phyloP scores from a whole-genome alignment of 306 rosid species.

The Glycine soja region DNA sequence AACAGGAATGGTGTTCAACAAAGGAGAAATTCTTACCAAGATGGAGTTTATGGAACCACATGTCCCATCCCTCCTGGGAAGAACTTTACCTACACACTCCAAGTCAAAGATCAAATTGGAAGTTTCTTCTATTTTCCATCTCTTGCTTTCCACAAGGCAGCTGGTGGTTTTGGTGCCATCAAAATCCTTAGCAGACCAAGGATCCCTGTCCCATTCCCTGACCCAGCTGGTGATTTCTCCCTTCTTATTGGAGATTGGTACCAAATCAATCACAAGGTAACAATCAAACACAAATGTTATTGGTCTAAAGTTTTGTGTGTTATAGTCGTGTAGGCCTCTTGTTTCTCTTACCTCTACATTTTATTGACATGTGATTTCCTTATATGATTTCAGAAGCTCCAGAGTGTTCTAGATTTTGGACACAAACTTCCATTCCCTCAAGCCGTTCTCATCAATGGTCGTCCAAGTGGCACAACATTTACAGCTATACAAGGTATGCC shows the following conservation, averaged over 20 bases:
- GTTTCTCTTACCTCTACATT: too few species aligned
- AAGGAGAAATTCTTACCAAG: constrained; percentile 84
- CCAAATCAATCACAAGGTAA: constrained; percentile 67
- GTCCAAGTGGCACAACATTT: constrained; percentile 63
- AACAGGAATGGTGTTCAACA: constrained; percentile 89
- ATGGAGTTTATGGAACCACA: constrained; percentile 87
- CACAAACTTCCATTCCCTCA: constrained; percentile 79
- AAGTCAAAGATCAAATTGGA: constrained; percentile 92
- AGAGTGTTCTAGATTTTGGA: constrained; percentile 68
- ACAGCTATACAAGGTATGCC: constrained; percentile 57
- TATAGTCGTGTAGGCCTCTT: neutral
- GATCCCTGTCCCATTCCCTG: constrained; percentile 94
- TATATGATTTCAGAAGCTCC: constrained; percentile 59
- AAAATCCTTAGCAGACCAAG: constrained; percentile 86
- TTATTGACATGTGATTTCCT: neutral
- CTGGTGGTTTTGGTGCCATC: constrained; percentile 85
- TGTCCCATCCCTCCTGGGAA: constrained; percentile 93
- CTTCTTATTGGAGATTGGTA: constrained; percentile 96
- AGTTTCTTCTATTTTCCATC: constrained; percentile 91
- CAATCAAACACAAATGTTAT: neutral
- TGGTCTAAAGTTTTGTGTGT: neutral
- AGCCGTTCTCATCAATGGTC: constrained; percentile 82
- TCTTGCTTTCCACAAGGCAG: constrained; percentile 84
- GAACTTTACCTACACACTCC: constrained; percentile 88
- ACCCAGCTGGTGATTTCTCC: constrained; percentile 72